Percentiles rank a stretch among this genome's conserved stretches.
Conservation (phyloP, 192 early-diverging fungal genomes). For the Backusella sp. region DNA sequence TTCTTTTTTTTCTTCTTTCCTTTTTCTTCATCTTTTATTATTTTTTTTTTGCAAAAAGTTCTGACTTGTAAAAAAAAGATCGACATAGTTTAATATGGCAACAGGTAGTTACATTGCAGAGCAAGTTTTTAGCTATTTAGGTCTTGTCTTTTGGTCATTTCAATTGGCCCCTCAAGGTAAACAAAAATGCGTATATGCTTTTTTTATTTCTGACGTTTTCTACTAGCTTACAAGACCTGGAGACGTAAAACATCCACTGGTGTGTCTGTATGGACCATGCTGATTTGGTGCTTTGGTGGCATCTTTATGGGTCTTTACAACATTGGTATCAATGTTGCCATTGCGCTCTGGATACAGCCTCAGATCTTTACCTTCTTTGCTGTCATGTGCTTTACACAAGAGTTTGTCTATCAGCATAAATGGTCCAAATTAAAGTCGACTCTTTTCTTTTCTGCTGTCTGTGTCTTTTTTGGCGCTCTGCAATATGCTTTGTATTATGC, state of each 20-base stretch:
- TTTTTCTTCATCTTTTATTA: not conserved
- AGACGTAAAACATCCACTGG: slow-evolving; percentile 37
- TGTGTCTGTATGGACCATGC: slow-evolving; percentile 39
- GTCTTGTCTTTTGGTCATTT: slow-evolving; percentile 51
- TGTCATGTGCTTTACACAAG: slow-evolving; percentile 35
- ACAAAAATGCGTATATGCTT: not conserved
- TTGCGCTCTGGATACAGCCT: slow-evolving; percentile 46
- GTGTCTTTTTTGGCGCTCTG: slow-evolving; percentile 15
- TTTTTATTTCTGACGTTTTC: not conserved
- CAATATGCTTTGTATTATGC: slow-evolving; percentile 27
- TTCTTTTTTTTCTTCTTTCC: not conserved
- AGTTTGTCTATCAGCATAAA: slow-evolving; percentile 34
- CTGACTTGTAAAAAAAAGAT: not conserved
- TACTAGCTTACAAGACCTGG: slow-evolving; percentile 38
- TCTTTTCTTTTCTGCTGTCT: not conserved
- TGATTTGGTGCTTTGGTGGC: slow-evolving; percentile 39
- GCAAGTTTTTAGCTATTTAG: slow-evolving; percentile 33
- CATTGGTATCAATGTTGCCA: slow-evolving; percentile 40
- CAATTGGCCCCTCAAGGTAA: slow-evolving; percentile 47
- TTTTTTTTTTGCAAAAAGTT: not conserved
- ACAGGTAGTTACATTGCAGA: not conserved
- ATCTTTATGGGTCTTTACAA: slow-evolving; percentile 42
- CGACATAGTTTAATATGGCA: not conserved
- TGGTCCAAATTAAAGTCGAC: slow-evolving; percentile 1
- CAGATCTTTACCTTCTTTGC: slow-evolving; percentile 46